phyloP scores from a whole-genome alignment of 1,284 basidiomycete genomes.

The Cystobasidium pallidum region DNA sequence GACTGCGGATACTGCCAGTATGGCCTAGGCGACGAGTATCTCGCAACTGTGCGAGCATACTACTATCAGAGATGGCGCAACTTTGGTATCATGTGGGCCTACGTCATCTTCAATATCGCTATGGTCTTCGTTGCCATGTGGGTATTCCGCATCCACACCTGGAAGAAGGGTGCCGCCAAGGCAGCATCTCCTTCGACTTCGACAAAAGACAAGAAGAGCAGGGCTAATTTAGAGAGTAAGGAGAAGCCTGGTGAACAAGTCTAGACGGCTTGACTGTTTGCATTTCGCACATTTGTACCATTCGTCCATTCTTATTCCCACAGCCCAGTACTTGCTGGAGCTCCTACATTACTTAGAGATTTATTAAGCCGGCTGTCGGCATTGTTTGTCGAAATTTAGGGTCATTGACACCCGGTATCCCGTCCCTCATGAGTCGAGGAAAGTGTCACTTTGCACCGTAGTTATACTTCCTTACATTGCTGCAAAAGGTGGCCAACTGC shows the following conservation, averaged over 20 bases:
- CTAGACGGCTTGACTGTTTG: neutral
- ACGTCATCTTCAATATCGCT: slow-evolving; percentile 28
- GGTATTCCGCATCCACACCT: slow-evolving; percentile 32
- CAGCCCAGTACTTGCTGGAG: no score
- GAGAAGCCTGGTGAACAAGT: slow-evolving; percentile 17
- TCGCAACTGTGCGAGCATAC: slow-evolving; percentile 12
- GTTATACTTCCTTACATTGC: no score
- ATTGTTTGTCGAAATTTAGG: no score
- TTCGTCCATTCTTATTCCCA: no score
- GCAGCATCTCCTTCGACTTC: neutral
- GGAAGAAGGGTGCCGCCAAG: slow-evolving; percentile 18
- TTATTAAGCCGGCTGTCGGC: no score
- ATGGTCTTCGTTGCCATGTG: slow-evolving; percentile 23
- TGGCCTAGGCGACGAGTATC: slow-evolving; percentile 31
- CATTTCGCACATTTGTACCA: neutral
- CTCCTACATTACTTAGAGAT: no score
- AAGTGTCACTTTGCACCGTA: no score
- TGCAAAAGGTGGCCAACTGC: no score
- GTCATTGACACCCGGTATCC: no score
- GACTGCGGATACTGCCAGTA: slow-evolving; percentile 52
- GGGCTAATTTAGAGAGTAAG: slow-evolving; percentile 1
- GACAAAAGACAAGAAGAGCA: slow-evolving; percentile 14
- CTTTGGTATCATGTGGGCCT: slow-evolving; percentile 31
- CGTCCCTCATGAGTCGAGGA: no score
- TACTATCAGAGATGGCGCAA: slow-evolving; percentile 21